Percentiles rank a stretch among this genome's conserved stretches.
Conservation (phyloP, 1,284 basidiomycete genomes). For the Melampsora abietis-canadensis region DNA sequence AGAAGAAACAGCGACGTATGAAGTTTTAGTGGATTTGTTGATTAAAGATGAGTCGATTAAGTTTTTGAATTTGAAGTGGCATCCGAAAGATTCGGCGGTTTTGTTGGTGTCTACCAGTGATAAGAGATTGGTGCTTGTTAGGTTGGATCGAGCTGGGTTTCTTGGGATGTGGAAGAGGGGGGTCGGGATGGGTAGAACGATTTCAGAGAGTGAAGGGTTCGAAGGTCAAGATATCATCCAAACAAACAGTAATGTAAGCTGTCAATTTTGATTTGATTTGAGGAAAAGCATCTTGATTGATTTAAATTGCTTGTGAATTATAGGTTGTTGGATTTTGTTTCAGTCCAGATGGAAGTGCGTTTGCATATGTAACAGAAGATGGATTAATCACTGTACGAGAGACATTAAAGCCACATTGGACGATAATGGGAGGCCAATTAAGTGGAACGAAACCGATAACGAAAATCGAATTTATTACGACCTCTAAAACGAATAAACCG, state of each 20-base stretch:
- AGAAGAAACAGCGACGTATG: slow-evolving; percentile 16
- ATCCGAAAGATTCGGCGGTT: slow-evolving; percentile 21
- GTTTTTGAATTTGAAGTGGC: slow-evolving; percentile 11
- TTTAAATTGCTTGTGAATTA: not conserved
- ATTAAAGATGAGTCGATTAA: not conserved
- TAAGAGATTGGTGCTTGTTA: slow-evolving; percentile 9
- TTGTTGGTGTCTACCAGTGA: slow-evolving; percentile 32
- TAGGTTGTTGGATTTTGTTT: slow-evolving; percentile 32
- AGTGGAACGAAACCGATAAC: slow-evolving; percentile 3
- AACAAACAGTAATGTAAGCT: slow-evolving; percentile 18
- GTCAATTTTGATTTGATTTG: too few species aligned
- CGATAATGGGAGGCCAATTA: slow-evolving; percentile 35
- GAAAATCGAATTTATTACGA: slow-evolving; percentile 29
- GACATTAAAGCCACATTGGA: slow-evolving; percentile 34
- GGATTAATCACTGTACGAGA: slow-evolving; percentile 22
- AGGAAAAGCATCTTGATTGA: not conserved
- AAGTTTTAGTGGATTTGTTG: not conserved
- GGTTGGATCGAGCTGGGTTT: slow-evolving; percentile 32
- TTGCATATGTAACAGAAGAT: slow-evolving; percentile 30
- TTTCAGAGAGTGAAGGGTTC: slow-evolving; percentile 21
- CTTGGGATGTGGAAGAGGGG: slow-evolving; percentile 11
- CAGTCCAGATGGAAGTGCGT: slow-evolving; percentile 34
- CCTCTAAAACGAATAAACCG: not conserved
- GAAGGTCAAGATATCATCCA: slow-evolving; percentile 34
- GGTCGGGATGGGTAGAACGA: not conserved